Evolutionary conservation across 2,329 filamentous ascomycete genomes (phyloP).

Genomic region (Ophiobolus disseminans): DNA sequence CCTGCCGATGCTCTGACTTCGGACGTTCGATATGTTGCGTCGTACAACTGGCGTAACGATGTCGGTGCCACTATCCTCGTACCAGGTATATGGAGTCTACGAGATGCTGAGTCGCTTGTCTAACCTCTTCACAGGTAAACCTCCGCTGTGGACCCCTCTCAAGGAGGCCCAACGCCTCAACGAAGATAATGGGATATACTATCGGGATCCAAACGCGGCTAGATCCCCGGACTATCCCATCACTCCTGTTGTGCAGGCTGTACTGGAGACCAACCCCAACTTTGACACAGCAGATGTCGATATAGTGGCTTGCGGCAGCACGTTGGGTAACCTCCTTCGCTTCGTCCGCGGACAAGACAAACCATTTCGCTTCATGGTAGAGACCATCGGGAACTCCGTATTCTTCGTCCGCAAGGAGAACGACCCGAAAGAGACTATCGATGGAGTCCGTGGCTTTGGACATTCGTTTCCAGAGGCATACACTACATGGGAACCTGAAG

Average conservation of each 20-base stretch:
- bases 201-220: conserved; percentile 63
- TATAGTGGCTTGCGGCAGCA: conserved; percentile 67
- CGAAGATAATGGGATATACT: conserved; percentile 59
- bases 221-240: conserved; percentile 58
- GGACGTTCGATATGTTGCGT: conserved; percentile 54
- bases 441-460: conserved; percentile 65
- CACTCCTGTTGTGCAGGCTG: conserved; percentile 57
- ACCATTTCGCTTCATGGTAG: conserved; percentile 65
- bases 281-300: conserved; percentile 54
- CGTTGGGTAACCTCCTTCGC: conserved; percentile 66
- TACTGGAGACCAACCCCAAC: conserved; percentile 50
- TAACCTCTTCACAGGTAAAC: conserved; percentile 52
- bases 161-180: conserved; percentile 41
- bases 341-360: conserved; percentile 58
- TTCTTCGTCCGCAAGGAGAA: conserved; percentile 71
- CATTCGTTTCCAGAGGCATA: conserved; percentile 72
- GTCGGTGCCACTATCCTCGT: conserved; percentile 47
- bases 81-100: conserved; percentile 24
- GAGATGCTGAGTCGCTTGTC: neutral
- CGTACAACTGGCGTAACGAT: conserved; percentile 60
- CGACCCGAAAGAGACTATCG: conserved; percentile 63
- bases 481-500: conserved; percentile 66
- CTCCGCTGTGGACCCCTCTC: conserved; percentile 60
- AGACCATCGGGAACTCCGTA: conserved; percentile 63
- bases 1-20: conserved; percentile 40